Evolutionary conservation across 2,329 filamentous ascomycete genomes (phyloP).

Genomic region (Venturiaceae sp.): DNA sequence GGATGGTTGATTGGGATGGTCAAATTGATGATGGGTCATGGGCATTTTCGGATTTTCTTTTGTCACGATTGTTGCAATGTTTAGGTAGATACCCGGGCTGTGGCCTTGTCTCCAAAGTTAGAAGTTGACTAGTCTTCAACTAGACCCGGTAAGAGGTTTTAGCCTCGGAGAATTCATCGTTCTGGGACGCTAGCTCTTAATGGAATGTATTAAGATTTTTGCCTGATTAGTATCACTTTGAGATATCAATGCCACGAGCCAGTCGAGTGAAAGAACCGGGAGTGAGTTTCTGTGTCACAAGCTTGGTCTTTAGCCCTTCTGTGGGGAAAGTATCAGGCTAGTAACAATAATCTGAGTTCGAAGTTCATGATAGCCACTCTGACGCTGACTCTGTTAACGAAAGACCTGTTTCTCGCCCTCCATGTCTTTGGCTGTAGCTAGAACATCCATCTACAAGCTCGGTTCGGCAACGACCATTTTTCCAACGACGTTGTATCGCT

Average conservation of each 20-base stretch:
- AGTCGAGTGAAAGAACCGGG: neutral
- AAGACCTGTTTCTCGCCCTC: neutral
- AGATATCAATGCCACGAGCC: too few species aligned
- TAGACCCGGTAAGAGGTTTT: neutral
- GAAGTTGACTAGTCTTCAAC: neutral
- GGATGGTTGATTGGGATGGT: too few species aligned
- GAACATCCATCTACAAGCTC: neutral
- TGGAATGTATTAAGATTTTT: neutral
- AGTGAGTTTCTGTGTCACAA: neutral
- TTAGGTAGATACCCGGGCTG: neutral
- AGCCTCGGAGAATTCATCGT: neutral
- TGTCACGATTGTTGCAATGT: neutral
- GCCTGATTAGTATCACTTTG: too few species aligned
- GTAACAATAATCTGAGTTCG: neutral
- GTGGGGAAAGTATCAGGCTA: neutral
- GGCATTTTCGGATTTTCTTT: neutral
- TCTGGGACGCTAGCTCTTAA: neutral
- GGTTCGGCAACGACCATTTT: neutral
- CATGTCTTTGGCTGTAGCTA: too few species aligned
- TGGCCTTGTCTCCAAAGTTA: neutral
- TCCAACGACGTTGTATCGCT: slow-evolving; percentile 88
- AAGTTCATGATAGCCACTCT: neutral
- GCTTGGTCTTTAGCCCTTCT: neutral
- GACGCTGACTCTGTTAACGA: neutral
- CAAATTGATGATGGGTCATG: neutral